phyloP scores from a whole-genome alignment of 2,329 filamentous ascomycete genomes.

The Alternaria postmessia region DNA sequence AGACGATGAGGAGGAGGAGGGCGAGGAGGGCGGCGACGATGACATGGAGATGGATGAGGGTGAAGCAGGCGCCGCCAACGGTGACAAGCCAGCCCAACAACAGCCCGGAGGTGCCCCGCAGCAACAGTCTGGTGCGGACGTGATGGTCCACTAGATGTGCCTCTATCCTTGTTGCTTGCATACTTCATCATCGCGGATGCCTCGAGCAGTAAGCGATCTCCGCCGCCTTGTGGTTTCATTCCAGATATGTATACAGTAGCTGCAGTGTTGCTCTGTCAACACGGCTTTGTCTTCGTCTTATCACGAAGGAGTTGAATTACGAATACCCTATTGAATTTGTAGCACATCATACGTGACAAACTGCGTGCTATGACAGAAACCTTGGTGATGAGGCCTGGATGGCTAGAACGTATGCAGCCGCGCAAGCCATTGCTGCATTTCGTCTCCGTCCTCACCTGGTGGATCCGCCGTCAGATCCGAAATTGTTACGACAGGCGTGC shows the following conservation, averaged over 20 bases:
- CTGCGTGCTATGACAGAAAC: background rate
- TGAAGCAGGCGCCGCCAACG: constrained; percentile 45
- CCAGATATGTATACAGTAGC: constrained; percentile 1
- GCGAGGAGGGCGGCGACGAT: constrained; percentile 63
- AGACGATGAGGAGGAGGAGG: constrained; percentile 74
- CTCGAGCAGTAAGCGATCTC: background rate
- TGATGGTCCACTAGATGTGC: constrained; percentile 51
- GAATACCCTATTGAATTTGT: constrained; percentile 1
- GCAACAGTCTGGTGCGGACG: constrained; percentile 42
- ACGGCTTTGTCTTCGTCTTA: constrained; percentile 9
- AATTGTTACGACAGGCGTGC: constrained; percentile 22
- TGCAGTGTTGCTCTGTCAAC: background rate
- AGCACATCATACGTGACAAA: constrained; percentile 3
- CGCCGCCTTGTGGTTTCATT: background rate
- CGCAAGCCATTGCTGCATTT: constrained; percentile 26
- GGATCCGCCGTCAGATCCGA: constrained; percentile 16
- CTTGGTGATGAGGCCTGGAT: background rate
- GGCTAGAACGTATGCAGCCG: constrained; percentile 5
- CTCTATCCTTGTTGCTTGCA: background rate
- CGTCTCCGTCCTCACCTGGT: background rate
- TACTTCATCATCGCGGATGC: constrained; percentile 8
- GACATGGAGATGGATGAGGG: constrained; percentile 67
- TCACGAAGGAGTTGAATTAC: background rate
- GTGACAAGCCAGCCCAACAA: constrained; percentile 44
- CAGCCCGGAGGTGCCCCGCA: constrained; percentile 31